Percentiles rank a stretch among this genome's conserved stretches.
These are phyloP conservation scores for Penicillium roqueforti DNA, from an alignment of 495 filamentous ascomycete genomes.

Conservation along the genomic window DNA sequence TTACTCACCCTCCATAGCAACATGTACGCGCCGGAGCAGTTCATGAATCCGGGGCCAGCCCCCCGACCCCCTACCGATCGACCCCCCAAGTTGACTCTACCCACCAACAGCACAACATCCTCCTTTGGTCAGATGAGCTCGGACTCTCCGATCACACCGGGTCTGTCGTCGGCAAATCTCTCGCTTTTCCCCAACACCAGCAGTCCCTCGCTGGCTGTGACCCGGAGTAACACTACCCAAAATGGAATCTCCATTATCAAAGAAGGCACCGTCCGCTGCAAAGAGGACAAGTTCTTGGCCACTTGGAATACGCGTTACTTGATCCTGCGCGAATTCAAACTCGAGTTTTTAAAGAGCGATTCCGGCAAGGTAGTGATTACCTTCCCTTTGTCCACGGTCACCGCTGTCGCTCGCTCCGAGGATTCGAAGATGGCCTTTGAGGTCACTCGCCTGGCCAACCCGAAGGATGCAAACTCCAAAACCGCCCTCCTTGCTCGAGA, in stretches of 20 bases:
- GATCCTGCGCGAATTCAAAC: slow-evolving; percentile 78
- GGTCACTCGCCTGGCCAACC: slow-evolving; percentile 67
- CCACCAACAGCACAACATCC: slow-evolving; percentile 57
- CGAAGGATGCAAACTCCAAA: slow-evolving; percentile 57
- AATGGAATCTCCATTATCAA: slow-evolving; percentile 74
- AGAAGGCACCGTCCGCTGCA: slow-evolving; percentile 79
- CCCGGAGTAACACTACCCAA: slow-evolving; percentile 55
- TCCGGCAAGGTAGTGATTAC: slow-evolving; percentile 75
- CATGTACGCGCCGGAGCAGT: slow-evolving; percentile 65
- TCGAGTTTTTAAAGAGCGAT: slow-evolving; percentile 90
- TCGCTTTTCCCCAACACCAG: slow-evolving; percentile 60
- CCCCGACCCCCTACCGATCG: slow-evolving; percentile 84
- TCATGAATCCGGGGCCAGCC: slow-evolving; percentile 96
- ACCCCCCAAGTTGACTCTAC: slow-evolving; percentile 64
- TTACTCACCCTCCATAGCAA: slow-evolving; percentile 28
- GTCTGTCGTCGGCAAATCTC: slow-evolving; percentile 38
- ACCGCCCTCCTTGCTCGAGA: slow-evolving; percentile 62
- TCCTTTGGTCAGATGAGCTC: slow-evolving; percentile 73
- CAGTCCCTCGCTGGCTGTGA: slow-evolving; percentile 58
- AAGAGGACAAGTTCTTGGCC: slow-evolving; percentile 81
- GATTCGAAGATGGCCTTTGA: slow-evolving; percentile 86
- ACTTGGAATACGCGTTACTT: slow-evolving; percentile 89
- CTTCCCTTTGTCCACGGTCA: slow-evolving; percentile 78
- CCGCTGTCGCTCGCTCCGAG: slow-evolving; percentile 80
- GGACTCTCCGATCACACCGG: slow-evolving; percentile 60